Base-by-base conservation (phyloP, 1,284 basidiomycete species). In the Tylopilus orsonianus region DNA sequence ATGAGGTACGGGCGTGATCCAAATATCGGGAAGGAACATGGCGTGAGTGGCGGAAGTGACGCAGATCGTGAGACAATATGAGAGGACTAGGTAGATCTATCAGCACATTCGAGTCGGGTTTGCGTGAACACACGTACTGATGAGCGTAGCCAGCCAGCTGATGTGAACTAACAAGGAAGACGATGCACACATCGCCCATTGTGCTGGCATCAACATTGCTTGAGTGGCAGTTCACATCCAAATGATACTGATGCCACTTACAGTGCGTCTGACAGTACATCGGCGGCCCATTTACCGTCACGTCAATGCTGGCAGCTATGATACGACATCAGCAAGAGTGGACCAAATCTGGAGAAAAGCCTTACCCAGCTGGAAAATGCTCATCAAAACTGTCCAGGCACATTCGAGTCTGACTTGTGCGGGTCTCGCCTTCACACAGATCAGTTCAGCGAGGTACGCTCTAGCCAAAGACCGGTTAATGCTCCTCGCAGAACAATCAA, bases 61-160 rank as follows among this genome's bases (percentile, higher is more conserved):
- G 53, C 77, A 69, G 23, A 87, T 62, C 2, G 70, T 60, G 53
- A 85, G 68, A 58, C 79, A 81, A 56, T 87, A 83, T 9, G 72
- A 57, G 14, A 81, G 58, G 34, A 76, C 83, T 86, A 45, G 30
- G 41, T 12, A 19, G 41, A 55, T 49, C 22, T 32, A 54, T 55
- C 34, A 57, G 55, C 19, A 37, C 30, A 20, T 39, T 41, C 23
- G 18, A 32, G 12, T 20, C 22, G 0, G 14, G 19, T 20, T 30
- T 20, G n/a, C n/a, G 19, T 16, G 37, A 24, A 39, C 9, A 23
- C 19, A 71, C 81, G 50, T 61, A 85, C 83, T 57, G 27, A 75
- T 68, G 42, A 80, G 59, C 52, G 73, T 73, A 36, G 71, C 73
- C 22, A 83, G 52, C 83, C 83, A 87, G 13, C 74, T 71, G 13